These are phyloP conservation scores for Chaetomium olivaceum DNA, from an alignment of 2,329 filamentous ascomycete species.

Conservation along the genomic window DNA sequence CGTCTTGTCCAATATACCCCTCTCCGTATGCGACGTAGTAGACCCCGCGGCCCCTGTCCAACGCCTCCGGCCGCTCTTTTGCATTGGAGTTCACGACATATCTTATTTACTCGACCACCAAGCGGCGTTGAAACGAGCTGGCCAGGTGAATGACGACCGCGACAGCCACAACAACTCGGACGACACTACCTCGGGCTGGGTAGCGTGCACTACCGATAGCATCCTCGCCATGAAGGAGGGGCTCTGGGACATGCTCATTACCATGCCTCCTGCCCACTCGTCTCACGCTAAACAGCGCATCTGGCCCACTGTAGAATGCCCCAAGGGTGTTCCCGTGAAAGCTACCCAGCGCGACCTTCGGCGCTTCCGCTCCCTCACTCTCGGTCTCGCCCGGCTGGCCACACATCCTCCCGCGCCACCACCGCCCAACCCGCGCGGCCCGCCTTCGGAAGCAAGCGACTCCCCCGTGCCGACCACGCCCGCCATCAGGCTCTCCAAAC, in stretches of 20 bases:
- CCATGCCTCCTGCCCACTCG: constrained; percentile 67
- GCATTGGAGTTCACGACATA: constrained; percentile 90
- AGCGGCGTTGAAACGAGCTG: constrained; percentile 25
- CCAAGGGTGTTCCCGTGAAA: constrained; percentile 66
- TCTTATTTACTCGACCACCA: constrained; percentile 68
- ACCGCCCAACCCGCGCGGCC: constrained; percentile 18
- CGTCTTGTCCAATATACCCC: constrained; percentile 85
- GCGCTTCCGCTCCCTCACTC: constrained; percentile 70
- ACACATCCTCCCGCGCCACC: background rate
- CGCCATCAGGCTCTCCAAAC: constrained; percentile 26
- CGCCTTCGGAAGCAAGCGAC: constrained; percentile 27
- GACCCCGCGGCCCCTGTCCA: constrained; percentile 61
- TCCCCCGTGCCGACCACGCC: constrained; percentile 18
- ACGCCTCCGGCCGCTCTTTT: constrained; percentile 82
- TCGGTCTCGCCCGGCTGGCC: constrained; percentile 57
- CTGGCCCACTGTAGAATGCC: constrained; percentile 75
- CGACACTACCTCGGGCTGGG: constrained; percentile 69
- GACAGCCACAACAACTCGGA: constrained; percentile 43
- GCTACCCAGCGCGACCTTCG: constrained; percentile 89
- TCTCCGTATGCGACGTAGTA: constrained; percentile 69
- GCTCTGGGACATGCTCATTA: constrained; percentile 87
- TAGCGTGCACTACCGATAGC: constrained; percentile 93
- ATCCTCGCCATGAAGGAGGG: constrained; percentile 83
- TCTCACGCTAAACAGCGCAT: constrained; percentile 59
- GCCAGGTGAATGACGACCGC: constrained; percentile 38